A percentile compares a stretch with the other conserved stretches of the same genome.
phyloP scores from a whole-genome alignment of 257 asterid species.

The Solanum arcanum region DNA sequence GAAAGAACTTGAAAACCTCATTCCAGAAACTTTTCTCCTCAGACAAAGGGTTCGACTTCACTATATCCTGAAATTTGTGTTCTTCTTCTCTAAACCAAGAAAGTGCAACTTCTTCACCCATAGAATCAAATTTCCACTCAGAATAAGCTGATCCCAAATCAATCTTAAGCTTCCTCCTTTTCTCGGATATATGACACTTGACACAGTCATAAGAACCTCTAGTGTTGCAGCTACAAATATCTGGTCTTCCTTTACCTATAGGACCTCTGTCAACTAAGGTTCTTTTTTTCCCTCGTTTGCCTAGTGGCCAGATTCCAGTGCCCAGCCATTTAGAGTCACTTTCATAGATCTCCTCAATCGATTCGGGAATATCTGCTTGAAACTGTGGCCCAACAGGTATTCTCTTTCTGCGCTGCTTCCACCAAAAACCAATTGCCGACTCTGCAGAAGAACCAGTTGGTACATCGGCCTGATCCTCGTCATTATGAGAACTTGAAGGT shows the following conservation, averaged over 20 bases:
- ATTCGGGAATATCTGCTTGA: slow-evolving; percentile 44
- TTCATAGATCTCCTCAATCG: slow-evolving; percentile 14
- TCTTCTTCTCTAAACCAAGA: slow-evolving; percentile 30
- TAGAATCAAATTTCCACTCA: slow-evolving; percentile 14
- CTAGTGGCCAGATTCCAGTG: slow-evolving; percentile 24
- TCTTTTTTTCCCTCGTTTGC: slow-evolving; percentile 4
- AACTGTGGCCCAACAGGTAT: slow-evolving; percentile 26
- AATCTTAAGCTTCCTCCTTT: slow-evolving; percentile 14
- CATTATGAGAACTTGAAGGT: slow-evolving; percentile 18
- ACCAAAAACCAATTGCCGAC: slow-evolving; percentile 8
- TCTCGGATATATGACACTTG: slow-evolving; percentile 21
- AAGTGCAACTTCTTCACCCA: slow-evolving; percentile 28
- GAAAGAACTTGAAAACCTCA: slow-evolving; percentile 19
- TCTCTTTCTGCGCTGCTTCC: slow-evolving; percentile 12
- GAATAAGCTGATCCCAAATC: slow-evolving; percentile 31
- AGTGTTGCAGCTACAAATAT: slow-evolving; percentile 25
- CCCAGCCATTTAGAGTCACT: slow-evolving; percentile 48
- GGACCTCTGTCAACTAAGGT: slow-evolving; percentile 24
- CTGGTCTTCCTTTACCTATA: slow-evolving; percentile 34
- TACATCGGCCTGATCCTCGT: slow-evolving; percentile 9
- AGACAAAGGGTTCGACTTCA: slow-evolving; percentile 12
- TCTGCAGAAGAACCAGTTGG: slow-evolving; percentile 18
- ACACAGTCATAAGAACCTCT: slow-evolving; percentile 29
- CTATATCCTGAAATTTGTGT: slow-evolving; percentile 18
- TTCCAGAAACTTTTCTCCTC: slow-evolving; percentile 21